Evolutionary conservation across 2,329 filamentous ascomycete genomes (phyloP), one percentile per base, ranked within the genome.

Genomic region (Basipetospora chlamydospora): DNA sequence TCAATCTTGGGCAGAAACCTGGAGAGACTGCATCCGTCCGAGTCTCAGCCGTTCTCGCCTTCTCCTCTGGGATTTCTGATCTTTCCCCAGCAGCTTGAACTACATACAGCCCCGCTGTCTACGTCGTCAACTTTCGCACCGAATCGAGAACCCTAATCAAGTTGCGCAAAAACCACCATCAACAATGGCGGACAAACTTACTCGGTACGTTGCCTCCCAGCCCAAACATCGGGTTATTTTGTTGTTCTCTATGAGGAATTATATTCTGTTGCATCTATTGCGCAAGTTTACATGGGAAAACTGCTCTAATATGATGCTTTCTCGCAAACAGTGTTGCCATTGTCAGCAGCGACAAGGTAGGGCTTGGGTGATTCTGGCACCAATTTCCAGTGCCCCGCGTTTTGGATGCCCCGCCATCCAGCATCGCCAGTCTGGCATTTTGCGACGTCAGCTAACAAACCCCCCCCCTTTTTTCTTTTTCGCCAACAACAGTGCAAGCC

Each of bases 331-430:
- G 90, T 81, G 87, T 98, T 66, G 90, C 90, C 54, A 98, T 98
- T 67, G 84, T 98, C 69, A 96, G 88, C 64, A 81, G 74, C 59
- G 90, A 98, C 79, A 96, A 98, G 79, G 85, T 90, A 38, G 35
- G 35, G 29, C 35, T 38, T 21, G 35, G 10, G 2, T 20, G 15
- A 20, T 11, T 22, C n/a, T n/a, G n/a, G n/a, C n/a, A n/a, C n/a
- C n/a, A n/a, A n/a, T n/a, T n/a, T n/a, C n/a, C n/a, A 23, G 22
- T 38, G 35, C 35, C 35, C 37, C 28, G 36, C 35, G 26, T 44
- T 23, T 33, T 33, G 18, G 28, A 29, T 32, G 25, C 29, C 35
- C 35, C 28, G 35, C 35, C n/a, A n/a, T n/a, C n/a, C n/a, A n/a
- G n/a, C 35, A 38, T 38, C 35, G n/a, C 35, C 21, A 23, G 15